Conservation (phyloP, 352 stramenopile genomes). For the Phytophthora pisi region DNA sequence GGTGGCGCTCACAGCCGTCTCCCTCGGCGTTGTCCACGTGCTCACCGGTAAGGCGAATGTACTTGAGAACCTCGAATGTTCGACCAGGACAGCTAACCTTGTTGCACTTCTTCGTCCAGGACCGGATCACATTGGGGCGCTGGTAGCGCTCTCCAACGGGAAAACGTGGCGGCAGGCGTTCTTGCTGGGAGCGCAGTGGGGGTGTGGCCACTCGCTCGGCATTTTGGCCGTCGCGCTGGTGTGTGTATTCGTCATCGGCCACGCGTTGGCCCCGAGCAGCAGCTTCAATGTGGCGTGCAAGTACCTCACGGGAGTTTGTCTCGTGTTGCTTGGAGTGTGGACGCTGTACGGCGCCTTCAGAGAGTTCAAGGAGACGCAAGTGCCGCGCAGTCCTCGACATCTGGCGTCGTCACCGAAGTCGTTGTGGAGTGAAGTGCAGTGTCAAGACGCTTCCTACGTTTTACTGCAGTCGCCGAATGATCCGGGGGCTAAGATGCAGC, state of each 20-base stretch:
- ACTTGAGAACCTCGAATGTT: too few species aligned
- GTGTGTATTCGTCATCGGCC: conserved; percentile 57
- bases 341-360: conserved; percentile 47
- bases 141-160: conserved; percentile 84
- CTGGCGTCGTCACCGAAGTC: conserved; percentile 27
- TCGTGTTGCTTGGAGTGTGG: conserved; percentile 67
- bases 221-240: conserved; percentile 66
- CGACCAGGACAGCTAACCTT: too few species aligned
- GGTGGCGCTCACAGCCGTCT: conserved; percentile 40
- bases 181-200: conserved; percentile 86
- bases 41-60: conserved; percentile 44
- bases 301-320: conserved; percentile 66
- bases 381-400: conserved; percentile 21
- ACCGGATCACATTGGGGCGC: conserved; percentile 88
- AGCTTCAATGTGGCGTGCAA: conserved; percentile 52
- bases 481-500: conserved; percentile 6
- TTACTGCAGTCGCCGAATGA: conserved; percentile 46
- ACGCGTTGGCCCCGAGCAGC: conserved; percentile 30
- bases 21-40: conserved; percentile 60
- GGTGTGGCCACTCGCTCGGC: conserved; percentile 86
- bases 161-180: conserved; percentile 70
- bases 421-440: conserved; percentile 58
- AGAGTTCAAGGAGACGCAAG: conserved; percentile 31
- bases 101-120: conserved; percentile 30
- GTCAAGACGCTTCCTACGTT: conserved; percentile 61